Evolutionary conservation across 192 early-diverging fungal species (phyloP), one percentile per base, ranked within the genome.

Genomic region (Coemansia sp.): DNA sequence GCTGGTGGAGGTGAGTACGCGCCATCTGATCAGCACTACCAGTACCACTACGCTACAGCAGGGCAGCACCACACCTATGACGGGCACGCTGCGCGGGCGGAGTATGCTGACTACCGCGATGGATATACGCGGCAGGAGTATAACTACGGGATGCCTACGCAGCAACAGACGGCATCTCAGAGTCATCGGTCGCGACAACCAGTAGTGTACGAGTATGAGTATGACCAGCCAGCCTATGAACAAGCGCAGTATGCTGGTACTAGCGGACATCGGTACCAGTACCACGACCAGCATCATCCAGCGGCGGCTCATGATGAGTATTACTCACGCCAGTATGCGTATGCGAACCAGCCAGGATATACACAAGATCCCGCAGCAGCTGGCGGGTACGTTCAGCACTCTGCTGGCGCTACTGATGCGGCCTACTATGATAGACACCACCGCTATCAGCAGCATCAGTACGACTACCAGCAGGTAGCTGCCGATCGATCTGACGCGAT

Each of bases 91-190:
- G 50, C 64, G 2, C 51, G 37, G 27, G 21, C 68, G 23, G 68
- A 71, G 32, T 82, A 77, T 48, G 55, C 80, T 5, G 80, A 69
- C 19, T 82, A 77, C 38, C 74, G 72, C 45, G 75, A 77, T 15
- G 68, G 59, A 12, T 82, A 82, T 41, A 48, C 48, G 34, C 55
- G 67, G 17, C 73, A 68, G 10, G 72, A 75, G 27, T 75, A 75
- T 34, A 72, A 73, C 37, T 82, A 82, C 21, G 29, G 34, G n/a
- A 62, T 55, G 32, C 53, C 32, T 39, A 51, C 48, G 38, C 63
- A 73, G 32, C 67, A 63, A 2, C 72, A 67, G 46, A 48, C 53
- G 44, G 29, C 62, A 14, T 23, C 32, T 10, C 68, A 71, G 8
- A 51, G 15, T 2, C 64, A 72, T 34, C 55, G 55, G 29, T 39